A percentile compares a stretch with the other conserved stretches of the same genome.
Evolutionary conservation across 148 eudicot species (phyloP).

Genomic region (Persicaria maculosa): DNA sequence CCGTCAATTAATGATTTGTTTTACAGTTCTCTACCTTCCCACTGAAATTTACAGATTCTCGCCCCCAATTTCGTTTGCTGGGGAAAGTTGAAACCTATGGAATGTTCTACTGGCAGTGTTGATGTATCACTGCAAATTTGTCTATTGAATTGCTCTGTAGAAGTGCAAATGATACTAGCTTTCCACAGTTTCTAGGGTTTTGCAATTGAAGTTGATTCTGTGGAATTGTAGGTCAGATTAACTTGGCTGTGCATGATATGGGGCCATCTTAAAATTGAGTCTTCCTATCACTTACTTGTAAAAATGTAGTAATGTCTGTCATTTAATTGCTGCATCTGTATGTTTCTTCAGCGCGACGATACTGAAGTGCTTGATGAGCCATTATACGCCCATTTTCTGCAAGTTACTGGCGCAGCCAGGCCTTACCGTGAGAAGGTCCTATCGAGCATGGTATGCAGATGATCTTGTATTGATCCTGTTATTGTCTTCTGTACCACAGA

Average conservation of each 20-base stretch:
- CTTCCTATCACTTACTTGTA: background rate
- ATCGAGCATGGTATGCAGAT: constrained; percentile 52
- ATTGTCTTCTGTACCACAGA: background rate
- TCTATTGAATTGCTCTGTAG: background rate
- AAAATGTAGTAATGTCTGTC: background rate
- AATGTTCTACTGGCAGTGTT: background rate
- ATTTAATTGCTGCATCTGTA: background rate
- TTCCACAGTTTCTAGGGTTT: constrained; percentile 6
- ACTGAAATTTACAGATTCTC: background rate
- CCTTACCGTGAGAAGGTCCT: constrained; percentile 68
- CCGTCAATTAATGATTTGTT: background rate
- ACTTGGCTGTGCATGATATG: background rate
- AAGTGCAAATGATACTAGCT: background rate
- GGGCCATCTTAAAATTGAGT: background rate
- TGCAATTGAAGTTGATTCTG: background rate
- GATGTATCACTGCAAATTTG: background rate
- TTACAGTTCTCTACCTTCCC: background rate
- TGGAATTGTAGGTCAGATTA: background rate
- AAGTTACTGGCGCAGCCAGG: constrained; percentile 57
- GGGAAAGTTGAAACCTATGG: background rate
- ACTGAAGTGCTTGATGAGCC: constrained; percentile 95
- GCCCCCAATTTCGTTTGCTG: background rate
- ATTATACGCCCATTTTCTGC: constrained; percentile 65
- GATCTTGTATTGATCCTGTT: background rate
- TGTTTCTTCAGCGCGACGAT: constrained; percentile 66